Evolutionary conservation across 139 green algal species (phyloP).

Genomic region (Micromonas commoda): DNA sequence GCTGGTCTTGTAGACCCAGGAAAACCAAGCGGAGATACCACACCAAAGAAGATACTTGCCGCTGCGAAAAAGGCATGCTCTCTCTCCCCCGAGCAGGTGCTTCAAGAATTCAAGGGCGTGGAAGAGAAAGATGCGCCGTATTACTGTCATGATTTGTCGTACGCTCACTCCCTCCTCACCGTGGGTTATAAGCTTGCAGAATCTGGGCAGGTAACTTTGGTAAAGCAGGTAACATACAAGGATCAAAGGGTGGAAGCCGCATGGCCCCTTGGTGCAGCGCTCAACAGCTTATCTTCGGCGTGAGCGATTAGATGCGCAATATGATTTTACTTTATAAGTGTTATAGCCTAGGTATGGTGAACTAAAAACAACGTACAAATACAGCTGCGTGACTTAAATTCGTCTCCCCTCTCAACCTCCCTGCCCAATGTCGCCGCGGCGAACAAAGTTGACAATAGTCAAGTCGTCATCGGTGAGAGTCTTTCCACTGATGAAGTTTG

Average conservation of each 20-base stretch:
- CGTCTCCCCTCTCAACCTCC: too few species aligned
- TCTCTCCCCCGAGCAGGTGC: constrained; percentile 12
- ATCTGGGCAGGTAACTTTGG: constrained; percentile 43
- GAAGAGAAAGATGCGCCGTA: constrained; percentile 56
- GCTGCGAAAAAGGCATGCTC: constrained; percentile 47
- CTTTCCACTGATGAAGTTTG: too few species aligned
- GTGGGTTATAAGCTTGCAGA: constrained; percentile 70
- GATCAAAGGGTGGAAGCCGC: constrained; percentile 76
- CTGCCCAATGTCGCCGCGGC: too few species aligned
- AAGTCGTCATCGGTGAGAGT: too few species aligned
- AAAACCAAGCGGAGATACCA: constrained; percentile 33
- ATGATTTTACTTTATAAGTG: too few species aligned
- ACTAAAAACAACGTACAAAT: too few species aligned
- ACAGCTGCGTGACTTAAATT: too few species aligned
- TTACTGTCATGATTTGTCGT: constrained; percentile 89
- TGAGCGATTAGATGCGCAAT: too few species aligned
- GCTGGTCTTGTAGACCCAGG: constrained; percentile 38
- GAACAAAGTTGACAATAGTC: too few species aligned
- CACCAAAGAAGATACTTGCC: constrained; percentile 40
- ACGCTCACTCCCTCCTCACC: constrained; percentile 73
- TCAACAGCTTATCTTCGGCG: too few species aligned
- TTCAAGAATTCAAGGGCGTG: constrained; percentile 31
- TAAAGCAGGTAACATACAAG: constrained; percentile 77
- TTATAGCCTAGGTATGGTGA: too few species aligned
- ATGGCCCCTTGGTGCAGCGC: constrained; percentile 84